A percentile compares a stretch with the other conserved stretches of the same genome.
Conservation (phyloP, 139 green algal species). For the Haematococcus lacustris region DNA sequence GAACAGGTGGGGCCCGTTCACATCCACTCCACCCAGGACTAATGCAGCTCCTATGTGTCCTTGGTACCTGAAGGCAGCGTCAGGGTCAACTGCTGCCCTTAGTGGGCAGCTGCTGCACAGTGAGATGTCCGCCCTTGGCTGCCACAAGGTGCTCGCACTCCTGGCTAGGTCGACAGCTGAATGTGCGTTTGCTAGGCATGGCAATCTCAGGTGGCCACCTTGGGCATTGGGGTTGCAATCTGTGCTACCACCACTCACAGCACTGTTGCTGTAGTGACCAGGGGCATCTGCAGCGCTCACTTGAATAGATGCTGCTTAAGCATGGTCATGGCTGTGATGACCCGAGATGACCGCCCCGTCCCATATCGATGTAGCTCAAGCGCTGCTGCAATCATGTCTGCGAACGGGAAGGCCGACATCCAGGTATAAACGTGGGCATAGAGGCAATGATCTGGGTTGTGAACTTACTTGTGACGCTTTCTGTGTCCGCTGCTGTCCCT, state of each 20-base stretch:
- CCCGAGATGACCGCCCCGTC: conserved; percentile 70
- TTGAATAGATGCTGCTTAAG: conserved; percentile 96
- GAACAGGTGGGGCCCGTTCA: conserved; percentile 91
- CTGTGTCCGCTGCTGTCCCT: conserved; percentile 94
- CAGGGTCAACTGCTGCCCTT: neutral
- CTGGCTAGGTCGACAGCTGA: neutral
- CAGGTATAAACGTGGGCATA: neutral
- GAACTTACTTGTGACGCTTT: conserved; percentile 84
- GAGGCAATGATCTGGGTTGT: neutral
- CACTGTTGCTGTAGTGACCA: neutral
- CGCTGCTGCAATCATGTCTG: conserved; percentile 88
- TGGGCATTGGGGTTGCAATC: neutral
- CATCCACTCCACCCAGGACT: conserved; percentile 90
- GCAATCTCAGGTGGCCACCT: too few species aligned
- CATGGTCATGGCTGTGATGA: conserved; percentile 91
- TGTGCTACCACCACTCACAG: neutral
- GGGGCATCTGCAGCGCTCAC: conserved; percentile 23
- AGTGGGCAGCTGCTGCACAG: neutral
- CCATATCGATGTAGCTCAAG: conserved; percentile 88
- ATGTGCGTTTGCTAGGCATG: neutral
- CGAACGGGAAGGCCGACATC: neutral
- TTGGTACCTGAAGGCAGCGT: conserved; percentile 75
- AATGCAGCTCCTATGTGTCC: conserved; percentile 91
- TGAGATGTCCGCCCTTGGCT: neutral
- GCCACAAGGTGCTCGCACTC: neutral